A percentile compares a stretch with the other conserved stretches of the same genome.
These are phyloP conservation scores for Fistulinella cinereoalba DNA, from an alignment of 1,284 basidiomycete genomes.

Conservation along the genomic window DNA sequence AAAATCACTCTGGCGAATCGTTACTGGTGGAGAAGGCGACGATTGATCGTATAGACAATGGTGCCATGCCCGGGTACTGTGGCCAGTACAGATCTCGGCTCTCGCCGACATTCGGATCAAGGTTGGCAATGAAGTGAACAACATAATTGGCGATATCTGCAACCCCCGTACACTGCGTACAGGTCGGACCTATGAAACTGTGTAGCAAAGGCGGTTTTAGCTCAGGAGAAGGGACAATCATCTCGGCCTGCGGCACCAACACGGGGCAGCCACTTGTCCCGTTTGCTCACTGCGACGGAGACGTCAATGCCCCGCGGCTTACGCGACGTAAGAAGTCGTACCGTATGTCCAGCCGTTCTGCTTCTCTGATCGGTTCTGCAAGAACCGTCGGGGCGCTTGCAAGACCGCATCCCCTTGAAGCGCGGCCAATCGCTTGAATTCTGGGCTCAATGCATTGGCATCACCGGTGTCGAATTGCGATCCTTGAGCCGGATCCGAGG, in stretches of 20 bases:
- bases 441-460: constrained; percentile 44
- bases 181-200: too few species aligned
- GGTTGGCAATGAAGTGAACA: too few species aligned
- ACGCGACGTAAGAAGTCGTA: constrained; percentile 23
- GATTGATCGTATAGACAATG: neutral
- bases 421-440: constrained; percentile 54
- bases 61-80: neutral
- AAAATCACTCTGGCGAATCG: neutral
- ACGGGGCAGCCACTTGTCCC: too few species aligned
- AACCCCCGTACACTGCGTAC: too few species aligned
- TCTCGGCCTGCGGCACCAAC: too few species aligned
- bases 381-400: constrained; percentile 52
- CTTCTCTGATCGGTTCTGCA: constrained; percentile 40
- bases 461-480: constrained; percentile 51
- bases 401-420: constrained; percentile 53
- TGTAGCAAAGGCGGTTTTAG: too few species aligned
- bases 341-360: constrained; percentile 50
- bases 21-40: neutral
- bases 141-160: too few species aligned
- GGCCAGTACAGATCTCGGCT: too few species aligned
- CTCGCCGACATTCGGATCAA: too few species aligned
- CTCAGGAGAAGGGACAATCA: too few species aligned
- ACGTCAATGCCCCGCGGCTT: neutral
- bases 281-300: too few species aligned
- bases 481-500: constrained; percentile 42